Base-by-base conservation (phyloP, 768 basidiomycete genomes). In the Leccinum imitatum region DNA sequence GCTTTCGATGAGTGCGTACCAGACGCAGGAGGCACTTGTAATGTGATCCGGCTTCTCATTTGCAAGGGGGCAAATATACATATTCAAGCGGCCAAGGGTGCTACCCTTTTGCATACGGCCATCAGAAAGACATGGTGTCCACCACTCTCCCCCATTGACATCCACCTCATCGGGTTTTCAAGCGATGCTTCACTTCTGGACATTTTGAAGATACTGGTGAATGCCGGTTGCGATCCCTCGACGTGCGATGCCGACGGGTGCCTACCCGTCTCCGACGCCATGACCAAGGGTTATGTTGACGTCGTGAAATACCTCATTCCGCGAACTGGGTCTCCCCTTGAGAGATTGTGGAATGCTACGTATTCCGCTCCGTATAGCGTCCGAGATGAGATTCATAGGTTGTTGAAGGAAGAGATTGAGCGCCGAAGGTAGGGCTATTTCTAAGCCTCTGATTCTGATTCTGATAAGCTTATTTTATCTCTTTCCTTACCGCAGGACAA, bases 151-250 rank as follows among this genome's bases (percentile, higher is more conserved):
- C 25, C 48, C 23, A 0, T 15, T 5, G 47, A 23, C 11, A 27
- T 25, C 13, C 21, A 21, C 11, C 3, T 55, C 35, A 37, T 5
- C 35, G 35, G 35, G 35, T 14, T 44, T 44, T 19, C 41, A 44
- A 44, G 41, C 10, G 3, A 44, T 19, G 9, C 4, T 11, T 10
- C 41, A 44, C 55, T 8, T 19, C 13, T 55, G 53, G 15, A 13
- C 0, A 27, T 35, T 10, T 4, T 57, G 30, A 14, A 27, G 30
- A 1, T 57, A 6, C 54, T 62, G 13, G 50, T 62, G 7, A 7
- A 15, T 31, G 23, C 46, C 1, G 61, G 61, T 19, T 57, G 61
- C 15, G 23, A 62, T 50, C 61, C 54, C 14, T 57, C 50, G 4
- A 30, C 21, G 6, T 33, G 60, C 13, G 54, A 52, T 25, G 33